A percentile compares a stretch with the other conserved stretches of the same genome.
Evolutionary conservation across 1,284 basidiomycete genomes (phyloP).

Genomic region (Naganishia sp.): DNA sequence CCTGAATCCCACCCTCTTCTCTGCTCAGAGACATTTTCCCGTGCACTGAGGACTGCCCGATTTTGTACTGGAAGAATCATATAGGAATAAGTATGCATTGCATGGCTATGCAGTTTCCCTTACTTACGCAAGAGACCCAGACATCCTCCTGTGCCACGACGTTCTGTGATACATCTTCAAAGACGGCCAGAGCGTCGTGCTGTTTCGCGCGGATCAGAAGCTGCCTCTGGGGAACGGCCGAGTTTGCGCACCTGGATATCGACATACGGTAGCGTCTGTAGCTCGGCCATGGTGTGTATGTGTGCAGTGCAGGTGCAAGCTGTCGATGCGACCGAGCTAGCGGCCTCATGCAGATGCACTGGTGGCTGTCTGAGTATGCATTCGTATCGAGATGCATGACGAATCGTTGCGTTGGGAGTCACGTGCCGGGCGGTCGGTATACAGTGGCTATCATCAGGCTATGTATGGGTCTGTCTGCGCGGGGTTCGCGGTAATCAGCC

Average conservation of each 20-base stretch:
- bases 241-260: conserved; percentile 49
- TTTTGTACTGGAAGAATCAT: conserved; percentile 41
- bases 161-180: conserved; percentile 52
- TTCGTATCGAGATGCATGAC: conserved; percentile 1
- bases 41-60: conserved; percentile 44
- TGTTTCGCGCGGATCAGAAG: conserved; percentile 29
- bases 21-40: conserved; percentile 44
- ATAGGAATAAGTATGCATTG: not conserved
- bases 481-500: not conserved
- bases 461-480: not conserved
- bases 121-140: conserved; percentile 51
- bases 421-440: conserved; percentile 4
- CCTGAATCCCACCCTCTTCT: conserved; percentile 40
- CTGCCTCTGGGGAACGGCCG: not conserved
- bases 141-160: conserved; percentile 47
- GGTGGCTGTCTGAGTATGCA: no score
- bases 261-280: conserved; percentile 43
- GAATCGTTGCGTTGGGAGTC: not conserved
- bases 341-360: no score
- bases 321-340: no score
- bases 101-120: not conserved
- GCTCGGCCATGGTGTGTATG: conserved; percentile 18
- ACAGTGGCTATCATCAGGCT: not conserved
- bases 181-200: conserved; percentile 51
- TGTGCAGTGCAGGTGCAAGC: not conserved